These are phyloP conservation scores for Aureobasidium uvarum DNA, from an alignment of 2,329 filamentous ascomycete species.

Conservation along the genomic window DNA sequence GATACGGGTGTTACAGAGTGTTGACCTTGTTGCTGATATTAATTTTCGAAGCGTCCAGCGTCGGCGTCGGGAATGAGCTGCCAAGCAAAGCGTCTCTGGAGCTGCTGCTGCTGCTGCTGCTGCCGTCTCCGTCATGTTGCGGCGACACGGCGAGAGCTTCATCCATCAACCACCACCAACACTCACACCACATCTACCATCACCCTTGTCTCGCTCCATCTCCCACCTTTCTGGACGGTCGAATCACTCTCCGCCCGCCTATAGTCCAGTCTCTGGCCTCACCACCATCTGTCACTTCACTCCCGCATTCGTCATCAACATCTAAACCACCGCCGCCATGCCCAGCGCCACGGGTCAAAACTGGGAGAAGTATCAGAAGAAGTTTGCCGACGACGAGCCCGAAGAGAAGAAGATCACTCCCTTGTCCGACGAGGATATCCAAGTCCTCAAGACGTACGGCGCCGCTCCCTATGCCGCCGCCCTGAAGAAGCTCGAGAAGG, in stretches of 20 bases:
- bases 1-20: background rate
- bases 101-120: background rate
- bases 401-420: slow-evolving; percentile 99
- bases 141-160: slow-evolving; percentile 9
- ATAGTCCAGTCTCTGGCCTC: background rate
- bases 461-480: slow-evolving; percentile 91
- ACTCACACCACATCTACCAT: background rate
- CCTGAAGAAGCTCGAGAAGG: slow-evolving; percentile 96
- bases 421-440: slow-evolving; percentile 95
- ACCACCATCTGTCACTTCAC: background rate
- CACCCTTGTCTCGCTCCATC: background rate
- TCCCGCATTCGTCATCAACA: slow-evolving; percentile 21
- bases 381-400: slow-evolving; percentile 91
- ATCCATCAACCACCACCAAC: slow-evolving; percentile 1
- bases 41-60: slow-evolving; percentile 18
- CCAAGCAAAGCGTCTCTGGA: background rate
- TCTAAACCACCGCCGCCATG: slow-evolving; percentile 54
- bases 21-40: slow-evolving; percentile 5
- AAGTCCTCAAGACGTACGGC: slow-evolving; percentile 95
- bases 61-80: slow-evolving; percentile 11
- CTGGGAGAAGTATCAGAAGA: slow-evolving; percentile 99
- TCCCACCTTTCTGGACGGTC: background rate
- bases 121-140: slow-evolving; percentile 21
- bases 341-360: slow-evolving; percentile 88
- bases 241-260: background rate